These are phyloP conservation scores for Albifimbria verrucaria DNA, from an alignment of 2,329 filamentous ascomycete genomes.

Conservation along the genomic window DNA sequence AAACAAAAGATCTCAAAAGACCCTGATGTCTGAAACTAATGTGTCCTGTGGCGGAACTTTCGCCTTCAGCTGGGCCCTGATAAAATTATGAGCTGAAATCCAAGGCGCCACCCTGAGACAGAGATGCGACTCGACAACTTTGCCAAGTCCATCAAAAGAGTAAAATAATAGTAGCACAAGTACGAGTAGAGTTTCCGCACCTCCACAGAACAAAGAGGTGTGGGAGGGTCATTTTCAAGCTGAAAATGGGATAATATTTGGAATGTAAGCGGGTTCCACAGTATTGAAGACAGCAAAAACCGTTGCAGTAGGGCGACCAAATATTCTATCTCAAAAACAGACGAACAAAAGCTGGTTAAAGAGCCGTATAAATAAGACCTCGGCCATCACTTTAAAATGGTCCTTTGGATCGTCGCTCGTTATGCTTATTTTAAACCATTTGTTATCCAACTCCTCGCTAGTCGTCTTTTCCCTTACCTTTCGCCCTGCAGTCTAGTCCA, in stretches of 20 bases:
- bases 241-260: neutral
- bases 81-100: neutral
- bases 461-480: neutral
- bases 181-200: neutral
- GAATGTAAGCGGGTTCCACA: neutral
- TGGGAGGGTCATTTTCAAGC: neutral
- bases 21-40: neutral
- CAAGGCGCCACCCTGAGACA: neutral
- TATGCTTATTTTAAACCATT: neutral
- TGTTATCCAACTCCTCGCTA: neutral
- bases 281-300: neutral
- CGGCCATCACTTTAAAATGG: neutral
- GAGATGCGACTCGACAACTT: neutral
- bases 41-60: neutral
- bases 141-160: neutral
- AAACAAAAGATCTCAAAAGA: neutral
- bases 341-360: neutral
- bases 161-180: neutral
- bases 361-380: neutral
- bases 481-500: neutral
- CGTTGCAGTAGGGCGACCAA: neutral
- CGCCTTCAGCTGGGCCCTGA: neutral
- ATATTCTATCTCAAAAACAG: neutral
- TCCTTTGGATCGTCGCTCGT: neutral
- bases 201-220: neutral